Conservation (phyloP, 2,329 filamentous ascomycete genomes). For the Fusarium sacchari region DNA sequence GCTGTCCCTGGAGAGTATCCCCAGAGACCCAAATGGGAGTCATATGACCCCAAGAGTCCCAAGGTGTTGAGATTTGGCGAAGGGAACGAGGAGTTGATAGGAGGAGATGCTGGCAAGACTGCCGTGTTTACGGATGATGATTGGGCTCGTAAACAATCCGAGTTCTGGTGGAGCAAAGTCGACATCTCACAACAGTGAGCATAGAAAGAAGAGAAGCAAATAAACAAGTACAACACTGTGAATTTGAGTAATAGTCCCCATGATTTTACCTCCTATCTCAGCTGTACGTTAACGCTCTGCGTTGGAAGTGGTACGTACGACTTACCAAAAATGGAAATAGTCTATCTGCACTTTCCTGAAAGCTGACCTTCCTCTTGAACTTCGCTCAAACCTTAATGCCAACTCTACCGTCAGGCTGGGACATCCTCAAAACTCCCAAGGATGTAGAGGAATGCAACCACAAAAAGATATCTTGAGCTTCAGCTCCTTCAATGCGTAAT, state of each 20-base stretch:
- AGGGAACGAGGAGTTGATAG: constrained; percentile 59
- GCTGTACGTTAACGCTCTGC: accelerated
- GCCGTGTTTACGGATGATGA: constrained; percentile 53
- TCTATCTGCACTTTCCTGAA: not conserved
- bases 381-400: accelerated
- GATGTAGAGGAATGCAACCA: accelerated
- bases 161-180: constrained; percentile 60
- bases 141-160: constrained; percentile 55
- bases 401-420: accelerated
- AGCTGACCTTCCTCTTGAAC: not conserved
- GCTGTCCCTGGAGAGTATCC: constrained; percentile 36
- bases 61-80: constrained; percentile 56
- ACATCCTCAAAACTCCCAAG: not conserved
- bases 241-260: not conserved
- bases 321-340: not conserved
- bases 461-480: not conserved
- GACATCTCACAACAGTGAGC: constrained; percentile 48
- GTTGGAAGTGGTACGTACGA: accelerated
- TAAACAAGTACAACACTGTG: not conserved
- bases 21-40: constrained; percentile 49
- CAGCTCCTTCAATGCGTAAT: not conserved
- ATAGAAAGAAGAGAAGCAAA: not conserved
- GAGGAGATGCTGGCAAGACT: constrained; percentile 49
- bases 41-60: constrained; percentile 42
- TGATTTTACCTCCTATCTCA: not conserved